phyloP scores from a whole-genome alignment of 2,329 filamentous ascomycete species.

The Westerdykella sp. region DNA sequence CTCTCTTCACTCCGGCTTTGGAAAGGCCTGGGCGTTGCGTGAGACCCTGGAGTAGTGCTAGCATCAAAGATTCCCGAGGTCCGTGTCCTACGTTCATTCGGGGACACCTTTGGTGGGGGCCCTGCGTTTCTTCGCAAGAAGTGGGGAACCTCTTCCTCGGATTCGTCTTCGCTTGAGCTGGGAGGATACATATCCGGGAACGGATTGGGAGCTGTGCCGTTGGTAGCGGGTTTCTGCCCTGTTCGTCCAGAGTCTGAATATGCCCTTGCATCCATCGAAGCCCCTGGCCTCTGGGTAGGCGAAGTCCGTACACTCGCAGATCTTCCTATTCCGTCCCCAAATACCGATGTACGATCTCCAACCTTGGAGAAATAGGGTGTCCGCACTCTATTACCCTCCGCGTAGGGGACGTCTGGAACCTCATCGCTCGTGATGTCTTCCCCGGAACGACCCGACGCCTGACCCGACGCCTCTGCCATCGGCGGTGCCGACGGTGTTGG shows the following conservation, averaged over 20 bases:
- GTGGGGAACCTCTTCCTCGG: constrained; percentile 16
- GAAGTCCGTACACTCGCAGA: constrained; percentile 51
- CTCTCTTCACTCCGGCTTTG: constrained; percentile 45
- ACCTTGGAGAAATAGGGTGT: constrained; percentile 49
- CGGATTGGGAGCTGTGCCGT: constrained; percentile 7
- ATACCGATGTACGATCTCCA: constrained; percentile 54
- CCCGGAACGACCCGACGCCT: constrained; percentile 35
- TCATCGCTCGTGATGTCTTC: constrained; percentile 17
- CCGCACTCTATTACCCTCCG: constrained; percentile 45
- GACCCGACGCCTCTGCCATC: constrained; percentile 36
- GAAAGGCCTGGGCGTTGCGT: constrained; percentile 21
- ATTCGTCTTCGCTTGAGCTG: constrained; percentile 26
- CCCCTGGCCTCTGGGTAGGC: constrained; percentile 27
- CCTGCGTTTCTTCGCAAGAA: constrained; percentile 1
- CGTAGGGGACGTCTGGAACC: constrained; percentile 38
- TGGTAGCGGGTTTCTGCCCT: constrained; percentile 20
- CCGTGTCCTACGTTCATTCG: constrained; percentile 13
- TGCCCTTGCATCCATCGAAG: constrained; percentile 19
- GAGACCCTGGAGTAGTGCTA: constrained; percentile 13
- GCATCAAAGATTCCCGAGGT: constrained; percentile 10
- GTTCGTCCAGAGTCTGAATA: constrained; percentile 29
- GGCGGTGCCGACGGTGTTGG: constrained; percentile 33
- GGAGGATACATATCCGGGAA: constrained; percentile 27
- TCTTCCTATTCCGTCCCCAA: constrained; percentile 45
- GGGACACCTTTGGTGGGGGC: constrained; percentile 7